These are phyloP conservation scores for Ceratopteris richardii DNA, from an alignment of 75 land plant species.

Conservation along the genomic window DNA sequence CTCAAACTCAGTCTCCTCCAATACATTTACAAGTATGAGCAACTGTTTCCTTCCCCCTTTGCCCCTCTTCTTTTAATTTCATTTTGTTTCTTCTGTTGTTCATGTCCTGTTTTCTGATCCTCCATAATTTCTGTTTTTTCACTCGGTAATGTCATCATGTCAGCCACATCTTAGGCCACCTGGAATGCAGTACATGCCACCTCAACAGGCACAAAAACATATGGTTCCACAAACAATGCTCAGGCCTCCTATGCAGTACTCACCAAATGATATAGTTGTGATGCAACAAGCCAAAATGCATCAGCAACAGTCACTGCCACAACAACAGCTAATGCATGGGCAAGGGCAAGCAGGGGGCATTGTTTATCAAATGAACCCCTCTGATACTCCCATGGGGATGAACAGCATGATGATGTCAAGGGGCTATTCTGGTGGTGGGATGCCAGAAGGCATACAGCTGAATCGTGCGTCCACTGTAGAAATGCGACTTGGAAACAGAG, in stretches of 20 bases:
- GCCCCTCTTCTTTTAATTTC: background rate
- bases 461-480: too few relatives aligned
- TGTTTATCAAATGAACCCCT: too few relatives aligned
- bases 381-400: too few relatives aligned
- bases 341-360: background rate
- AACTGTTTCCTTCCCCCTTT: too few relatives aligned
- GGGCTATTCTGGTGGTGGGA: too few relatives aligned
- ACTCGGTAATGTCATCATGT: slow-evolving; percentile 7
- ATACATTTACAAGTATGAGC: slow-evolving; percentile 11
- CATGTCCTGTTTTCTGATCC: background rate
- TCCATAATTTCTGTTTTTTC: background rate
- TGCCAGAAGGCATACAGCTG: too few relatives aligned
- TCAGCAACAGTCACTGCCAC: slow-evolving; percentile 13
- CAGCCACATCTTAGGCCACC: slow-evolving; percentile 1
- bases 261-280: background rate
- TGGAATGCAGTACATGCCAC: slow-evolving; percentile 17
- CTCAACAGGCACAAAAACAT: slow-evolving; percentile 20
- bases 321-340: slow-evolving; percentile 7
- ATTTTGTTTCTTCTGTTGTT: background rate
- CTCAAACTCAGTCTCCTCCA: slow-evolving; percentile 22
- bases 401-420: too few relatives aligned
- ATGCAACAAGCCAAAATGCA: background rate
- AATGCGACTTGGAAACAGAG: too few relatives aligned
- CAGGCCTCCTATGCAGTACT: slow-evolving; percentile 9
- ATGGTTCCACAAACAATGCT: slow-evolving; percentile 6